Evolutionary conservation across 2,329 filamentous ascomycete species (phyloP).

Genomic region (Arthrobotrys iridis): DNA sequence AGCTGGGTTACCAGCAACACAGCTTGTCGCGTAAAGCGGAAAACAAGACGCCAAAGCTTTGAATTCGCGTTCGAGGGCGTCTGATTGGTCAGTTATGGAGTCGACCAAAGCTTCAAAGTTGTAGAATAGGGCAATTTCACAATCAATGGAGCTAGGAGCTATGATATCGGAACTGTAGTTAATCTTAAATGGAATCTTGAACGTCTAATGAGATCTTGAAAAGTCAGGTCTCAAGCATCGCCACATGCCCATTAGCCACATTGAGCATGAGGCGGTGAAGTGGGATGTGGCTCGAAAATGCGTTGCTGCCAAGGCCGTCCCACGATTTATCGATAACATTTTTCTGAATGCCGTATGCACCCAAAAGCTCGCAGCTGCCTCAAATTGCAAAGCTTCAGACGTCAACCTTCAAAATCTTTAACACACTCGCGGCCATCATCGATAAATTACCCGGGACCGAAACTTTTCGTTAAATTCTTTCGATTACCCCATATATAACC

Average conservation of each 20-base stretch:
- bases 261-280: constrained; percentile 19
- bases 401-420: constrained; percentile 1
- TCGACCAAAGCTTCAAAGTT: neutral
- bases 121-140: neutral
- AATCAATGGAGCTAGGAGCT: neutral
- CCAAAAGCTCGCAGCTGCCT: constrained; percentile 21
- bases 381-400: constrained; percentile 50
- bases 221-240: constrained; percentile 2
- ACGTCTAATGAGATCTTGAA: neutral
- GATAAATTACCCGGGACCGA: neutral
- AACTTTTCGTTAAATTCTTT: neutral
- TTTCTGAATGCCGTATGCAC: constrained; percentile 42
- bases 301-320: constrained; percentile 44
- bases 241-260: neutral
- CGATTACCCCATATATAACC: neutral
- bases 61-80: constrained; percentile 17
- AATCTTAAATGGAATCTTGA: neutral
- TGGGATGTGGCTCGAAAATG: constrained; percentile 46
- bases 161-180: neutral
- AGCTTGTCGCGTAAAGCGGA: constrained; percentile 60
- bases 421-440: neutral
- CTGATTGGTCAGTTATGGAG: neutral
- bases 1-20: constrained; percentile 57
- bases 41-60: constrained; percentile 25
- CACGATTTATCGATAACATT: constrained; percentile 54